Evolutionary conservation across 2,329 filamentous ascomycete genomes (phyloP).

Genomic region (Diaporthe sp.): DNA sequence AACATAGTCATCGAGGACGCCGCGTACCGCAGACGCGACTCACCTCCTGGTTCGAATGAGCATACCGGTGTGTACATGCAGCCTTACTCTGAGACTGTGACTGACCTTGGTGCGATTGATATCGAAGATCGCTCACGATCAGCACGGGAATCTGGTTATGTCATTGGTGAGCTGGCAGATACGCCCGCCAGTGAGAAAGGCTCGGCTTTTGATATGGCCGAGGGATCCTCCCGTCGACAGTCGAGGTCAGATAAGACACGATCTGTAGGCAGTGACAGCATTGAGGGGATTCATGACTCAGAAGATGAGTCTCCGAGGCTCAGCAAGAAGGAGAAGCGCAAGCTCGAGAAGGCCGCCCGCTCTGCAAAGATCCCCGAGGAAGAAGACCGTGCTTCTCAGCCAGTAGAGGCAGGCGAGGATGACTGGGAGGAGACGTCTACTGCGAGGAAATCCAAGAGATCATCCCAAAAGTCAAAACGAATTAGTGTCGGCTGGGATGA

Average conservation of each 20-base stretch:
- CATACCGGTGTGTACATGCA: conserved; percentile 53
- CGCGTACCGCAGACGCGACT: conserved; percentile 70
- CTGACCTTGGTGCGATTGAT: conserved; percentile 50
- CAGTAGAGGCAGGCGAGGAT: conserved; percentile 34
- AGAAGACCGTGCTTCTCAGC: conserved; percentile 11
- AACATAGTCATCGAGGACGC: conserved; percentile 76
- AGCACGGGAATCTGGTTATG: conserved; percentile 52
- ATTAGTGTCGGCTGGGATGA: conserved; percentile 35
- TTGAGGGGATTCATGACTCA: conserved; percentile 37
- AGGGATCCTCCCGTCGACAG: conserved; percentile 37
- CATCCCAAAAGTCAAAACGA: conserved; percentile 39
- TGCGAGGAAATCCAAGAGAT: conserved; percentile 47
- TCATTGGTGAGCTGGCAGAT: conserved; percentile 58
- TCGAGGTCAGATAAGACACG: conserved; percentile 43
- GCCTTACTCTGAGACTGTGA: conserved; percentile 60
- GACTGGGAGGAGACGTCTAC: conserved; percentile 43
- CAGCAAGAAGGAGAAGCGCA: conserved; percentile 62
- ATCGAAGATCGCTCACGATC: conserved; percentile 44
- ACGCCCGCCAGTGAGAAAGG: conserved; percentile 51
- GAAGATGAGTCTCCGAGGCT: conserved; percentile 45
- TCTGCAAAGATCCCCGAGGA: conserved; percentile 42
- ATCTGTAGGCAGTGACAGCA: conserved; percentile 43
- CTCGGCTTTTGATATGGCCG: conserved; percentile 38
- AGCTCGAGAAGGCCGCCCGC: conserved; percentile 54
- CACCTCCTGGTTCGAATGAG: conserved; percentile 70